Conservation (phyloP, 331 rosid genomes). For the Saraca asoca region DNA sequence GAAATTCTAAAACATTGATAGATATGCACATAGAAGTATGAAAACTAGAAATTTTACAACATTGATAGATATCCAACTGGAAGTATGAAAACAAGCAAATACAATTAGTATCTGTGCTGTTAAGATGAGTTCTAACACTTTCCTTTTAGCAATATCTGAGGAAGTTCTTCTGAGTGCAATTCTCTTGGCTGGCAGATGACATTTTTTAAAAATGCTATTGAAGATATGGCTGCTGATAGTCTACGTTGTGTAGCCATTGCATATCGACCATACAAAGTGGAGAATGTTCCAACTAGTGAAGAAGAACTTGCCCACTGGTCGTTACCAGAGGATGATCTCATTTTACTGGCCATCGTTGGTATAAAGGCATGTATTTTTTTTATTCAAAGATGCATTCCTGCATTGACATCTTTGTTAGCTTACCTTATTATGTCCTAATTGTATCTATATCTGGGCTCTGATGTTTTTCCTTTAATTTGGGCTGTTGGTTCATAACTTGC, state of each 20-base stretch:
- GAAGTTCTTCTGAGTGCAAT: slow-evolving; percentile 5
- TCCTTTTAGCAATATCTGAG: slow-evolving; percentile 10
- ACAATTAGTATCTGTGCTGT: background rate
- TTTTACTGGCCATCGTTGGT: slow-evolving; percentile 92
- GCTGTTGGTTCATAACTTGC: background rate
- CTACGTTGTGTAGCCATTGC: slow-evolving; percentile 96
- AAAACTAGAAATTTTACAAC: background rate
- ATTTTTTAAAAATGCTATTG: slow-evolving; percentile 71
- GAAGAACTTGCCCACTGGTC: slow-evolving; percentile 73
- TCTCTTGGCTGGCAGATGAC: slow-evolving; percentile 47
- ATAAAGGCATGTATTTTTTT: slow-evolving; percentile 57
- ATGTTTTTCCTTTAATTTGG: background rate
- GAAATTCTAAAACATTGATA: background rate
- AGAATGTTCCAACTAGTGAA: slow-evolving; percentile 69
- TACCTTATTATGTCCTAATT: no score
- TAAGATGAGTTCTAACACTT: slow-evolving; percentile 5
- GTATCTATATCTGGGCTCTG: no score
- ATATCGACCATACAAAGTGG: slow-evolving; percentile 60
- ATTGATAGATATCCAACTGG: background rate
- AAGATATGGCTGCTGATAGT: slow-evolving; percentile 78
- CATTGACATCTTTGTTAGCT: no score
- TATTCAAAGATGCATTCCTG: no score
- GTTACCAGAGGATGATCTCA: slow-evolving; percentile 82
- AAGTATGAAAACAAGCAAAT: background rate
- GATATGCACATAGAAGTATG: background rate